Evolutionary conservation across 768 basidiomycete species (phyloP), one percentile per base, ranked within the genome.

Genomic region (Hericium erinaceus): DNA sequence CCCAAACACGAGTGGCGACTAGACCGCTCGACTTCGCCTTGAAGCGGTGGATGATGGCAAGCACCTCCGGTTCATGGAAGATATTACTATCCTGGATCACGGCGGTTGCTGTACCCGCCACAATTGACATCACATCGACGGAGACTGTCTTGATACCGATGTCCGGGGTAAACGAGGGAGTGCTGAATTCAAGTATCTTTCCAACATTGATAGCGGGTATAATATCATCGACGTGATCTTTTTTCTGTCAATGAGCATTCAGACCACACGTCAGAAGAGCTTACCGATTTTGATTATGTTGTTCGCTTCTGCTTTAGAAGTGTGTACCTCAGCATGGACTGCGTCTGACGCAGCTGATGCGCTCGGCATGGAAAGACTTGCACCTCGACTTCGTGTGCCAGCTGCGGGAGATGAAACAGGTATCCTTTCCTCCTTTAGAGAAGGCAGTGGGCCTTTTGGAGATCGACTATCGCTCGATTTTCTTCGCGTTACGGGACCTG

Each of bases 51-150:
- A 92, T 74, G 53, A 92, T 75, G 1, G 79, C 81, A 18, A 91
- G 71, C 8, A 83, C 71, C 65, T 93, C 91, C 1, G 77, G 72
- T 54, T 92, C 89, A 64, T 92, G 86, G 67, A 92, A 89, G 16
- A 87, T 67, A 58, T 78, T 72, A 8, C 65, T 65, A 56, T 82
- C 73, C 4, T 67, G 71, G 11, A 74, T 72, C 11, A 90, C 61
- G 1, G 77, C 62, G 1, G 72, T 73, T 1, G 80, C 76, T 5
- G 74, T 75, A 54, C 70, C 75, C 11, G 82, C 85, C 0, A 74
- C 67, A 58, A 93, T 75, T 11, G 74, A 68, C 67, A 92, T 73
- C 2, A 87, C 77, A 39, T 92, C 90, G 3, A 90, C 80, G n/a
- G 88, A 89, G 39, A 93, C 78, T 0, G 80, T 84, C 56, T 73